phyloP scores from a whole-genome alignment of 345 rosid genomes.

The Toxicodendron radicans region DNA sequence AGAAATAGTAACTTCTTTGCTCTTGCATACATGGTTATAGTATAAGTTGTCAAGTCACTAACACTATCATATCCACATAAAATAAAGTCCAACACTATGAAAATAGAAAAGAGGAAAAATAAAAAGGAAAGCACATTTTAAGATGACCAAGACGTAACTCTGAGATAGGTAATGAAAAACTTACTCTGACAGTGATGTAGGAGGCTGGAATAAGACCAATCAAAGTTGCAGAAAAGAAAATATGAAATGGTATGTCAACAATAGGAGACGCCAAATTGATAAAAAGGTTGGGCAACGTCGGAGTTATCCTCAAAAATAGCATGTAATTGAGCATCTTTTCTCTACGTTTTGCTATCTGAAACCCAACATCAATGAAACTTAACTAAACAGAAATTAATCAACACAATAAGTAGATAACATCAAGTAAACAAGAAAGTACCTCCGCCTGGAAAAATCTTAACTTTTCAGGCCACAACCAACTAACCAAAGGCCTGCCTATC shows the following conservation, averaged over 20 bases:
- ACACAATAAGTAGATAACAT: not conserved
- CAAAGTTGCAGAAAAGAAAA: constrained; percentile 88
- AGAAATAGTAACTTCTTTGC: not conserved
- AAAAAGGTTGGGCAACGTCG: constrained; percentile 90
- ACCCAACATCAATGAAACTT: not conserved
- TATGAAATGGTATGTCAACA: constrained; percentile 92
- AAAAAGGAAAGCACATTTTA: not conserved
- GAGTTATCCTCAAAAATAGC: constrained; percentile 96
- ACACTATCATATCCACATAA: not conserved
- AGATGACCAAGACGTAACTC: no score
- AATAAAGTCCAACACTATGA: not conserved
- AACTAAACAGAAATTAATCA: constrained; percentile 7
- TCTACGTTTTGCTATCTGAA: constrained; percentile 83
- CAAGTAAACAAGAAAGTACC: constrained; percentile 37
- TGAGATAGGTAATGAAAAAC: constrained; percentile 18
- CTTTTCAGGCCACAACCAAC: constrained; percentile 97
- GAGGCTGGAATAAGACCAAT: constrained; percentile 93
- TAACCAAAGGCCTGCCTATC: constrained; percentile 88
- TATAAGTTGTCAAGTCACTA: not conserved
- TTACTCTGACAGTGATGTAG: constrained; percentile 88
- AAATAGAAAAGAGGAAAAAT: not conserved
- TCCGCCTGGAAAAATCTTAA: constrained; percentile 91
- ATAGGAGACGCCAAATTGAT: constrained; percentile 98
- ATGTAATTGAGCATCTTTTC: constrained; percentile 94
- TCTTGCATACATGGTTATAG: not conserved